Evolutionary conservation across 2,329 filamentous ascomycete genomes (phyloP).

Genomic region (Nothophaeocryptopus gaeumannii): DNA sequence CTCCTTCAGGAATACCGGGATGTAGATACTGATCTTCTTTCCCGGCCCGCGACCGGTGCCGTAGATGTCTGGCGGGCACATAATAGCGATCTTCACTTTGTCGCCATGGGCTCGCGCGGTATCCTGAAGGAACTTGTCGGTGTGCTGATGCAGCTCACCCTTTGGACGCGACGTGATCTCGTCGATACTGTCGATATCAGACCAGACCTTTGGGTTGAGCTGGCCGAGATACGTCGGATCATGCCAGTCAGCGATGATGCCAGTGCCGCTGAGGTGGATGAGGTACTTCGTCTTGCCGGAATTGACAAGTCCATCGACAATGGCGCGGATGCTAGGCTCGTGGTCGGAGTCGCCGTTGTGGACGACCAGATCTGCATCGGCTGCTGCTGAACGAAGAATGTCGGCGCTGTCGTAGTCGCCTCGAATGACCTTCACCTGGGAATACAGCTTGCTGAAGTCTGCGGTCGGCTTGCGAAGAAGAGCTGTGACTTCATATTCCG

Average conservation of each 20-base stretch:
- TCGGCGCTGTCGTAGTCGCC: constrained; percentile 44
- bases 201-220: constrained; percentile 43
- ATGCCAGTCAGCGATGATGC: constrained; percentile 50
- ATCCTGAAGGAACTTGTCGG: constrained; percentile 62
- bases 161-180: constrained; percentile 55
- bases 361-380: constrained; percentile 48
- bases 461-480: constrained; percentile 45
- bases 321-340: constrained; percentile 42
- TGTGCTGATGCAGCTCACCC: constrained; percentile 58
- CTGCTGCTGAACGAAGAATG: constrained; percentile 43
- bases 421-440: constrained; percentile 41
- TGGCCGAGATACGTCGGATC: constrained; percentile 40
- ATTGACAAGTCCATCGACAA: constrained; percentile 48
- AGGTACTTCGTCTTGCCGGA: constrained; percentile 37
- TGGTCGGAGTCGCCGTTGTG: constrained; percentile 45
- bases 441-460: constrained; percentile 43
- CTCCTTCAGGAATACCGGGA: constrained; percentile 41
- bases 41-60: constrained; percentile 41
- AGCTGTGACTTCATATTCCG: constrained; percentile 46
- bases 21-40: constrained; percentile 42
- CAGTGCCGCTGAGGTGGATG: constrained; percentile 55
- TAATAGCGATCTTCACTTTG: constrained; percentile 56
- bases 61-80: constrained; percentile 65
- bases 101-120: constrained; percentile 43
- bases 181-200: constrained; percentile 52